Percentiles rank a stretch among this genome's conserved stretches.
Conservation (phyloP, 208 protist genomes). For the Balamuthia mandrillaris region DNA sequence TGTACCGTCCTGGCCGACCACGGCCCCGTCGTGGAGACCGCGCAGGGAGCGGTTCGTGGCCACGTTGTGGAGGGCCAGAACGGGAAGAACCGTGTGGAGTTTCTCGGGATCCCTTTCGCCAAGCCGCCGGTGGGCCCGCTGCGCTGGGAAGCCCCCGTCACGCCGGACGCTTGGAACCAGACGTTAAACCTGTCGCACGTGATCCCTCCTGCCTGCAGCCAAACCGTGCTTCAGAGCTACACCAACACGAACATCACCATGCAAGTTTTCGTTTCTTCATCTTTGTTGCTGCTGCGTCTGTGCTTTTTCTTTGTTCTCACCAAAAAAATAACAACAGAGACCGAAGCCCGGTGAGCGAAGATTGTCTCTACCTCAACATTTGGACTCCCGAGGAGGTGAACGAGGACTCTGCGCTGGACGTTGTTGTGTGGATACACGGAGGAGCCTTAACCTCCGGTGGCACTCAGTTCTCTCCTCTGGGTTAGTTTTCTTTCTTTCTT, state of each 20-base stretch:
- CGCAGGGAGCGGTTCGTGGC: not conserved
- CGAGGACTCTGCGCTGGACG: not conserved
- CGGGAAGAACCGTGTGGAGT: not conserved
- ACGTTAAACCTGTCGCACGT: no score
- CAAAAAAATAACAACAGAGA: no score
- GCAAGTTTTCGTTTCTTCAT: no score
- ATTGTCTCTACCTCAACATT: constrained; percentile 4
- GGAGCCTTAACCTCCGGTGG: no score
- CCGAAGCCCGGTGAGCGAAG: no score
- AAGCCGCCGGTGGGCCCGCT: not conserved
- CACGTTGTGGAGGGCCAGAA: not conserved
- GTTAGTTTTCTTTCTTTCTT: no score
- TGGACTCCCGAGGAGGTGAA: not conserved
- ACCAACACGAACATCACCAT: no score
- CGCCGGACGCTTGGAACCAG: not conserved
- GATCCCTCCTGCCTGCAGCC: no score
- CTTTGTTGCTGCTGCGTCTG: no score
- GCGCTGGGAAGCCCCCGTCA: not conserved
- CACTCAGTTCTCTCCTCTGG: no score
- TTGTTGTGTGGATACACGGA: constrained; percentile 1
- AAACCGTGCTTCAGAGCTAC: no score
- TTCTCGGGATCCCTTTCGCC: constrained; percentile 11
- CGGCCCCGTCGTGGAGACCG: not conserved
- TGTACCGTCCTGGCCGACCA: not conserved
- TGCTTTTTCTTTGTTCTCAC: no score